Evolutionary conservation across 2,329 filamentous ascomycete genomes (phyloP).

Genomic region (Cladosporium oxysporum): DNA sequence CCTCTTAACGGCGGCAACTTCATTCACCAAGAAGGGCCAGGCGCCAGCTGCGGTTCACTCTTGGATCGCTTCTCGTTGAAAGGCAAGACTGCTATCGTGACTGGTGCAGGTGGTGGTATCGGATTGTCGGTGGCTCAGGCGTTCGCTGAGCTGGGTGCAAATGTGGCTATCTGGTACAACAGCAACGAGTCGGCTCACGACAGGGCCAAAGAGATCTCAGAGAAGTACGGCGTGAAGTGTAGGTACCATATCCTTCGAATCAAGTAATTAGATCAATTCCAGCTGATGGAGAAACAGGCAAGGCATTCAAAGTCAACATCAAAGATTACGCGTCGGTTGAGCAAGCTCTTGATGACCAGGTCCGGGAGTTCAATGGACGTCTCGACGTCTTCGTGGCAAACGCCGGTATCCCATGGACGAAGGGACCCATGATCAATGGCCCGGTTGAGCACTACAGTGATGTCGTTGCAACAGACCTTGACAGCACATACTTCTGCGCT

Average conservation of each 20-base stretch:
- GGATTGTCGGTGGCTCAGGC: constrained; percentile 28
- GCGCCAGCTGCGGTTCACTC: not conserved
- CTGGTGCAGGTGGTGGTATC: constrained; percentile 48
- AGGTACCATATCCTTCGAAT: not conserved
- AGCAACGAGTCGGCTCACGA: constrained; percentile 37
- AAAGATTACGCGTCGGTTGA: constrained; percentile 44
- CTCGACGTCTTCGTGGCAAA: constrained; percentile 78
- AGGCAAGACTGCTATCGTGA: constrained; percentile 45
- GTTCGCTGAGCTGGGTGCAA: constrained; percentile 36
- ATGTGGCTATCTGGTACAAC: constrained; percentile 49
- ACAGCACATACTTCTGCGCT: constrained; percentile 76
- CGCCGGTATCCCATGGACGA: constrained; percentile 69
- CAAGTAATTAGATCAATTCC: not conserved
- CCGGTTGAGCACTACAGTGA: constrained; percentile 64
- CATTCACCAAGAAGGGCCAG: not conserved
- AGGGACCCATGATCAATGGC: constrained; percentile 67
- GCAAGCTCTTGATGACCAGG: constrained; percentile 42
- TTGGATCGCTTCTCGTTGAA: constrained; percentile 39
- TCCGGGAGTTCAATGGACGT: constrained; percentile 68
- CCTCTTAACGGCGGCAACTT: constrained; percentile 11
- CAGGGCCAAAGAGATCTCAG: constrained; percentile 26
- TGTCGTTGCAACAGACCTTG: constrained; percentile 69
- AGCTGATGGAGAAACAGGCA: constrained; percentile 36
- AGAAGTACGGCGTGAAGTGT: constrained; percentile 32
- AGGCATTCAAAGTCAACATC: constrained; percentile 52